Conservation (phyloP, 108 stramenopile genomes). For the Aurantiochytrium sp. region DNA sequence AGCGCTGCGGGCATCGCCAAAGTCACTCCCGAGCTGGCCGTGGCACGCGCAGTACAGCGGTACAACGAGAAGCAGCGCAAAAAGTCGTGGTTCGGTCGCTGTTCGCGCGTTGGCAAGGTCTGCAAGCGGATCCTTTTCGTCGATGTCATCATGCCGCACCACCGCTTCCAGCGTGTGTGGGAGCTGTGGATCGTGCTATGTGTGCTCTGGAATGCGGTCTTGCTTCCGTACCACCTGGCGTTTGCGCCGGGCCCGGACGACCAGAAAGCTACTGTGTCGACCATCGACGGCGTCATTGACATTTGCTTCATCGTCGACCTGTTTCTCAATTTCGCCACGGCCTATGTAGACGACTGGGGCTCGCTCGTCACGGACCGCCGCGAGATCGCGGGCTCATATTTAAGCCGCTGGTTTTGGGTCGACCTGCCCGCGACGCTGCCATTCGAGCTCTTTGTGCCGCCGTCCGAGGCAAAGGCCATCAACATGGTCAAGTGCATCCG, state of each 20-base stretch:
- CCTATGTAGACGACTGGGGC: slow-evolving; percentile 37
- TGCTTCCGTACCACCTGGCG: slow-evolving; percentile 26
- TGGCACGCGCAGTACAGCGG: neutral
- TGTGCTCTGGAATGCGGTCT: slow-evolving; percentile 37
- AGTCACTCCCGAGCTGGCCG: neutral
- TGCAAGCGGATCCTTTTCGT: neutral
- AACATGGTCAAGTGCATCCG: neutral
- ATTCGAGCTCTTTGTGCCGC: slow-evolving; percentile 36
- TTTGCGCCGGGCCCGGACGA: slow-evolving; percentile 29
- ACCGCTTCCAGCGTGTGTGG: neutral
- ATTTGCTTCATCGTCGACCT: slow-evolving; percentile 48
- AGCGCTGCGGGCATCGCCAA: neutral
- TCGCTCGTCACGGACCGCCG: neutral
- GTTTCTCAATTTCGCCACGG: slow-evolving; percentile 49
- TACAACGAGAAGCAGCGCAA: neutral
- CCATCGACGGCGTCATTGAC: slow-evolving; percentile 37
- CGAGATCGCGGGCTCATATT: neutral
- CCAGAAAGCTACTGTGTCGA: neutral
- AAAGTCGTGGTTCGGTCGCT: neutral
- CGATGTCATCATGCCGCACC: neutral
- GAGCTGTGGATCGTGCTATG: slow-evolving; percentile 10
- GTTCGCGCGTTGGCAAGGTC: neutral
- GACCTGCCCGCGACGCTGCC: slow-evolving; percentile 50
- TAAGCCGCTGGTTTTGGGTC: slow-evolving; percentile 47
- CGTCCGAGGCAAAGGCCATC: neutral